Conservation (phyloP, 78 protist genomes). For the slime mould (Dictyostelium discoideum) region DNA sequence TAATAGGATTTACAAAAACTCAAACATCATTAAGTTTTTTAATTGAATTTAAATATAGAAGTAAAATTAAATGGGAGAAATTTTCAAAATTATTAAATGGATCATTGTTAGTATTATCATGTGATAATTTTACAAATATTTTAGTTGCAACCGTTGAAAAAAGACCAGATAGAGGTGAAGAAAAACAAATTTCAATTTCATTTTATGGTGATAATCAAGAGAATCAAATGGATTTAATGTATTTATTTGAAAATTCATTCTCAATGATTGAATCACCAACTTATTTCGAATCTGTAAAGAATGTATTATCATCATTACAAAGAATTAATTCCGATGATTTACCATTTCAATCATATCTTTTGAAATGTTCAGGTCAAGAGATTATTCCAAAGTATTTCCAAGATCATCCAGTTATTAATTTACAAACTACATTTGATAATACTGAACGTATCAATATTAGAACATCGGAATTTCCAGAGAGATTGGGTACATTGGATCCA, state of each 20-base stretch:
- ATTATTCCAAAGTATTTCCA: slow-evolving; percentile 23
- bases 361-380: background rate
- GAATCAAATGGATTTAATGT: background rate
- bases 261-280: slow-evolving; percentile 67
- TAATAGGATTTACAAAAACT: slow-evolving; percentile 11
- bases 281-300: slow-evolving; percentile 36
- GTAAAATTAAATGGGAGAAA: slow-evolving; percentile 33
- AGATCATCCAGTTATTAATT: background rate
- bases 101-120: slow-evolving; percentile 33
- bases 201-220: background rate
- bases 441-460: background rate
- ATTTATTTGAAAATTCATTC: slow-evolving; percentile 4
- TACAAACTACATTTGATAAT: background rate
- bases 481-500: slow-evolving; percentile 25
- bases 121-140: slow-evolving; percentile 23
- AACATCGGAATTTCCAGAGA: background rate
- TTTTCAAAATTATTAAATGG: slow-evolving; percentile 38
- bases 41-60: slow-evolving; percentile 19
- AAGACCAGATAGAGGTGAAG: slow-evolving; percentile 49
- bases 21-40: background rate
- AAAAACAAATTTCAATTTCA: slow-evolving; percentile 1
- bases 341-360: slow-evolving; percentile 58
- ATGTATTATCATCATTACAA: slow-evolving; percentile 66
- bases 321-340: background rate
- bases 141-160: slow-evolving; percentile 23